Evolutionary conservation across 106 monocot species (phyloP).

Genomic region (Dendrobium officinale): DNA sequence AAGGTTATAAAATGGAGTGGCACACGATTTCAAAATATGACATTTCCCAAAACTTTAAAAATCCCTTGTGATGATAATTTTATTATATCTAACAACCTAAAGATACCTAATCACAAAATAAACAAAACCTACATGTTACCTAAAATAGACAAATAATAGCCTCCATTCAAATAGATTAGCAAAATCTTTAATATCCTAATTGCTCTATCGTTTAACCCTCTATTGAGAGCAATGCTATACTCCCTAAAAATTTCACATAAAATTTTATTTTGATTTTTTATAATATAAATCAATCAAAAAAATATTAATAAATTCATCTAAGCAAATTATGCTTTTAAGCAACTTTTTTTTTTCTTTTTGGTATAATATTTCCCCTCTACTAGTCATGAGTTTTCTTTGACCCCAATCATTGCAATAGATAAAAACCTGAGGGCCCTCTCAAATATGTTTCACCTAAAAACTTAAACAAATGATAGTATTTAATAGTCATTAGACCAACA

Average conservation of each 20-base stretch:
- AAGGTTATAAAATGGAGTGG: too few relatives aligned
- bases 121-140: background rate
- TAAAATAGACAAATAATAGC: background rate
- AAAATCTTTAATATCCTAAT: background rate
- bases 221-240: too few relatives aligned
- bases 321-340: too few relatives aligned
- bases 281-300: too few relatives aligned
- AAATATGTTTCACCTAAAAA: conserved; percentile 1
- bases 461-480: background rate
- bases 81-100: background rate
- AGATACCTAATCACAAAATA: background rate
- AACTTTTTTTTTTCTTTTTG: too few relatives aligned
- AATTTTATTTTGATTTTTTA: too few relatives aligned
- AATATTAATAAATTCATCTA: too few relatives aligned
- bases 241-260: too few relatives aligned
- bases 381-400: background rate
- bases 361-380: background rate
- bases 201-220: background rate
- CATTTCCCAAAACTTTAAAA: too few relatives aligned
- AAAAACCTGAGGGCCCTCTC: background rate
- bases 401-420: background rate
- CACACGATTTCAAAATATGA: too few relatives aligned
- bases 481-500: conserved; percentile 1
- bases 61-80: background rate
- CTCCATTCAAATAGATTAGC: background rate